A percentile compares a stretch with the other conserved stretches of the same genome.
These are phyloP conservation scores for Mycena olivaceomarginata DNA, from an alignment of 768 basidiomycete genomes.

Conservation along the genomic window DNA sequence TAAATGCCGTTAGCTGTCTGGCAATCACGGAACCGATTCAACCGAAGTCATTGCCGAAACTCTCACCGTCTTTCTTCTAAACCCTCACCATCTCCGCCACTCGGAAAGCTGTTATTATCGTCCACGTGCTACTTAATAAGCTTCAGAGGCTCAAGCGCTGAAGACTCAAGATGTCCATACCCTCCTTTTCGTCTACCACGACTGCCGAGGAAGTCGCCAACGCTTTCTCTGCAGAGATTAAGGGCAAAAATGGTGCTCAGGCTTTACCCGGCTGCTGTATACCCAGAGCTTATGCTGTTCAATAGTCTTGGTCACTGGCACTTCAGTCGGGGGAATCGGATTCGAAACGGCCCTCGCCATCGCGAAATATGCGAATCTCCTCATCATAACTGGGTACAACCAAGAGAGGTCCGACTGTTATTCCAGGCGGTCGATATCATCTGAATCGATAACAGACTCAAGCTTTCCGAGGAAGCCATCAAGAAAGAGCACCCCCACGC, in stretches of 20 bases:
- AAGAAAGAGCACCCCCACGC: conserved; percentile 12
- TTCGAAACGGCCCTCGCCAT: conserved; percentile 19
- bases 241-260: conserved; percentile 25
- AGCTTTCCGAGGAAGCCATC: conserved; percentile 19
- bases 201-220: conserved; percentile 31
- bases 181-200: background rate
- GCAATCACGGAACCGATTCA: too few species aligned
- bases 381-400: conserved; percentile 17
- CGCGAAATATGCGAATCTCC: conserved; percentile 13
- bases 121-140: too few species aligned
- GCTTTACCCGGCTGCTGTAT: background rate
- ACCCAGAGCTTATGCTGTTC: too few species aligned
- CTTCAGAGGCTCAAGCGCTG: too few species aligned
- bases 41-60: too few species aligned
- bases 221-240: conserved; percentile 5
- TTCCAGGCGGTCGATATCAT: background rate
- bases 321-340: conserved; percentile 7
- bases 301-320: conserved; percentile 19
- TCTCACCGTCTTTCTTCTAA: too few species aligned
- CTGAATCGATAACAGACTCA: conserved; percentile 12
- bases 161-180: background rate
- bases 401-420: conserved; percentile 7
- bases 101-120: too few species aligned
- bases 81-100: too few species aligned
- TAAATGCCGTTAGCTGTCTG: too few species aligned